Base-by-base conservation (phyloP, 495 filamentous ascomycete species). In the Sphaerosporella brunnea region DNA sequence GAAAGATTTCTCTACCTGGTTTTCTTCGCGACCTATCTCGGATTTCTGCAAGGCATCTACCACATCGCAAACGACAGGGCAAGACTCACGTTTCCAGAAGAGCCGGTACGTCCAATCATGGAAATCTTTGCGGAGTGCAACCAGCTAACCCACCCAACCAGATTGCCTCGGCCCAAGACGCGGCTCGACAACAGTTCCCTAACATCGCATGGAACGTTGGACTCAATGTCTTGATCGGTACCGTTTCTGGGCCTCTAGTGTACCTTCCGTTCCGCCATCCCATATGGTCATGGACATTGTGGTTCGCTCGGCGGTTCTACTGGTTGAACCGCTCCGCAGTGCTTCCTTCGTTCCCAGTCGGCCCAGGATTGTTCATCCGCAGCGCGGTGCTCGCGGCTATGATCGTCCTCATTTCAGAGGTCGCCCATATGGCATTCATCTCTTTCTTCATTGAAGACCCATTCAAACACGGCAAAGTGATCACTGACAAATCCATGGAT, bases 1-100 rank as follows among this genome's bases (percentile, higher is more conserved):
- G 90, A 97, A 64, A 69, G 81, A 52, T 75, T 83, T 0, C 70
- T 97, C 25, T 93, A 85, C 62, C 67, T 95, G 15, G 75, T 81
- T 7, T 73, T 73, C 35, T 73, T 79, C 53, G 72, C 87, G 47
- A 51, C 82, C 4, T 62, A 75, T 0, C 65, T 88, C 15, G 85
- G 80, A 3, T 51, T 82, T 30, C 64, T 69, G 19, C 84, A 94
- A 64, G 73, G 81, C 1, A 51, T 69, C 9, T 48, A 70, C 24
- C 90, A 97, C 54, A 64, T 93, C 13, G 74, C 69, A 49, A 68
- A 66, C 47, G 87, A 95, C 58, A 77, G 77, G 53, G 86, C 93
- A 61, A 70, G 69, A 32, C 62, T 93, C 25, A 56, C 68, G 11
- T 63, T 92, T 2, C 65, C 68, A 2, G 53, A 51, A 2, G 25